A percentile compares a stretch with the other conserved stretches of the same genome.
phyloP scores from a whole-genome alignment of 2,329 filamentous ascomycete species.

The Xylariaceae sp. region DNA sequence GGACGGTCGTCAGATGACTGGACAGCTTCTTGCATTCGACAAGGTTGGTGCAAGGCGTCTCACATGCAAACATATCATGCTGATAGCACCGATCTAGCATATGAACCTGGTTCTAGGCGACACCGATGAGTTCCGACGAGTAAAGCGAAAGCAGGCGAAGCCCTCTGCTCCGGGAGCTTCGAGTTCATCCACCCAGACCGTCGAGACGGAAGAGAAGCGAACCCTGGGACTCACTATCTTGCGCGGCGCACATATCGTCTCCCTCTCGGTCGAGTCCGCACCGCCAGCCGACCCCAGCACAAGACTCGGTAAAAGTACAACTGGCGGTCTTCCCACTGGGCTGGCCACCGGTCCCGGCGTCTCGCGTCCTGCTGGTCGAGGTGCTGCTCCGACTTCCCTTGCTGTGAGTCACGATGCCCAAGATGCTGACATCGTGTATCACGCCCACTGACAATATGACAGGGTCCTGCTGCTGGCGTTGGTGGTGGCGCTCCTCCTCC shows the following conservation, averaged over 20 bases:
- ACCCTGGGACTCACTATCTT: conserved; percentile 94
- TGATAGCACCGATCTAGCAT: conserved; percentile 55
- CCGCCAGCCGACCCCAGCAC: conserved; percentile 91
- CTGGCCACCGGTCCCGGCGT: conserved; percentile 84
- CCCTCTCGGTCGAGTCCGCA: conserved; percentile 90
- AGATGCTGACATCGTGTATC: background rate
- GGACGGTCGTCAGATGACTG: conserved; percentile 93
- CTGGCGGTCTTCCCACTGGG: conserved; percentile 64
- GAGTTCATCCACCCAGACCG: conserved; percentile 58
- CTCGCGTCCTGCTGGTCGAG: conserved; percentile 84
- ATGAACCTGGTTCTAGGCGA: conserved; percentile 99
- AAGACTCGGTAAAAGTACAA: conserved; percentile 73
- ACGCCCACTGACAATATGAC: conserved; percentile 19
- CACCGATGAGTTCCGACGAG: conserved; percentile 93
- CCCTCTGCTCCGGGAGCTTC: conserved; percentile 59
- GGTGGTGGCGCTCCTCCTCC: conserved; percentile 64
- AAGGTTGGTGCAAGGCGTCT: conserved; percentile 57
- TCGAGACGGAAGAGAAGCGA: conserved; percentile 94
- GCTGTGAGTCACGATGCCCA: conserved; percentile 51
- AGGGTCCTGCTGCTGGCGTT: conserved; percentile 82
- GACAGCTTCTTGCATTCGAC: conserved; percentile 97
- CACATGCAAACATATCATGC: background rate
- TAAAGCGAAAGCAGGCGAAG: conserved; percentile 81
- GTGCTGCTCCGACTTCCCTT: conserved; percentile 69
- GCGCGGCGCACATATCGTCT: conserved; percentile 90